These are phyloP conservation scores for Odontarrhena argentea DNA, from an alignment of 345 rosid species.

Conservation along the genomic window DNA sequence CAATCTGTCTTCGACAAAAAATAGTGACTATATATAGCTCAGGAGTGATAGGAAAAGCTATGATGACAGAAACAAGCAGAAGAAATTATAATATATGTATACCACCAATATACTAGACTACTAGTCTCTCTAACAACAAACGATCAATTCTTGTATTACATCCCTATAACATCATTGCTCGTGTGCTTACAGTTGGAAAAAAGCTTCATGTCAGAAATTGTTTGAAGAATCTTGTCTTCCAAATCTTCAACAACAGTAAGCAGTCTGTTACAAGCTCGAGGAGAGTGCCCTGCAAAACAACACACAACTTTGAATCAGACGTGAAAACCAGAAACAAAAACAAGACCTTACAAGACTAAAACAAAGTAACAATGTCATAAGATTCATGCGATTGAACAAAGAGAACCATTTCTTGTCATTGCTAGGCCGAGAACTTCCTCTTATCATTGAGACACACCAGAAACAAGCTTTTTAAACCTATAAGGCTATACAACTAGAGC, in stretches of 20 bases:
- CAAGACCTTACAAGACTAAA: neutral
- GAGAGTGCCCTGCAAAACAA: constrained; percentile 28
- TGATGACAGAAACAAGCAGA: neutral
- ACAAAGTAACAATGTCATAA: neutral
- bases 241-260: constrained; percentile 35
- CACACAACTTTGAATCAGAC: constrained; percentile 26
- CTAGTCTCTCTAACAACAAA: constrained; percentile 36
- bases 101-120: constrained; percentile 19
- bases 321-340: neutral
- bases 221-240: constrained; percentile 25
- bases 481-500: neutral
- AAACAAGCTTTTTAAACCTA: neutral
- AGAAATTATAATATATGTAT: constrained; percentile 32
- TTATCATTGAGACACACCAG: neutral
- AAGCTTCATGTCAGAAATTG: neutral
- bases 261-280: constrained; percentile 23
- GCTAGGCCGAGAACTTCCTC: no score
- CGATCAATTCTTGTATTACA: constrained; percentile 14
- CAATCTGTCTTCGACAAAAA: constrained; percentile 9
- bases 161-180: constrained; percentile 19
- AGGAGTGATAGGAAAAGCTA: neutral
- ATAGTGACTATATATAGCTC: neutral
- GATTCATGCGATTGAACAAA: no score
- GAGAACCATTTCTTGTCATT: no score
- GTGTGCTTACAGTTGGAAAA: constrained; percentile 29